Evolutionary conservation across 495 filamentous ascomycete species (phyloP).

Genomic region (Tuber microsphaerosporum): DNA sequence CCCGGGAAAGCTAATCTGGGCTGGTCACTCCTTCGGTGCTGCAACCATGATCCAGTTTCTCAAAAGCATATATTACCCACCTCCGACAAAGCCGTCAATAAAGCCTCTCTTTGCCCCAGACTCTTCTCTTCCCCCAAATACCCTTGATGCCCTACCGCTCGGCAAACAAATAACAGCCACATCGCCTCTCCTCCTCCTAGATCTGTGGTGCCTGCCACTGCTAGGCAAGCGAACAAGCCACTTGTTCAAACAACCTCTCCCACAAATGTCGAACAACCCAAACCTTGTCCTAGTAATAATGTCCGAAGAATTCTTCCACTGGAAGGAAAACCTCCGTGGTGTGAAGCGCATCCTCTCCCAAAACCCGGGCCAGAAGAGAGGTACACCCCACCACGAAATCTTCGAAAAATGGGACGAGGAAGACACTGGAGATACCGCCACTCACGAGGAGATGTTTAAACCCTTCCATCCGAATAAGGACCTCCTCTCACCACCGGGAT

Average conservation of each 20-base stretch:
- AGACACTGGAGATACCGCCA: not conserved
- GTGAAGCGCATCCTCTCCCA: conserved; percentile 54
- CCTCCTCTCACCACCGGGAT: conserved; percentile 2
- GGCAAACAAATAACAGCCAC: conserved; percentile 55
- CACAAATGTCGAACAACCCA: conserved; percentile 49
- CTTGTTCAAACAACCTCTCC: conserved; percentile 60
- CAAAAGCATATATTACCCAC: conserved; percentile 60
- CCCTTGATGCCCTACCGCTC: conserved; percentile 50
- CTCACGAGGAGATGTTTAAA: not conserved
- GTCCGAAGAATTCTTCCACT: conserved; percentile 64
- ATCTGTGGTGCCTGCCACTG: conserved; percentile 68
- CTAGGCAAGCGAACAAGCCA: conserved; percentile 49
- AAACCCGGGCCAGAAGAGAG: conserved; percentile 42
- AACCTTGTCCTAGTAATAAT: conserved; percentile 58
- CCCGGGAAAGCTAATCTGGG: conserved; percentile 64
- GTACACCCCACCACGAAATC: conserved; percentile 15
- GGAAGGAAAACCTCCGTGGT: conserved; percentile 56
- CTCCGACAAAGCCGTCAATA: conserved; percentile 17
- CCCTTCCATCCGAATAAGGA: conserved; percentile 18
- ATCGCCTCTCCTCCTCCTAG: conserved; percentile 58
- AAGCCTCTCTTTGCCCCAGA: conserved; percentile 34
- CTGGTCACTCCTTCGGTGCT: conserved; percentile 70
- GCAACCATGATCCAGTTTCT: conserved; percentile 63
- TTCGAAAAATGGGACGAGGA: conserved; percentile 31
- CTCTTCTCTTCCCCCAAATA: conserved; percentile 47